Base-by-base conservation (phyloP, 2,329 filamentous ascomycete species). In the Lasiodiplodia gonubiensis region DNA sequence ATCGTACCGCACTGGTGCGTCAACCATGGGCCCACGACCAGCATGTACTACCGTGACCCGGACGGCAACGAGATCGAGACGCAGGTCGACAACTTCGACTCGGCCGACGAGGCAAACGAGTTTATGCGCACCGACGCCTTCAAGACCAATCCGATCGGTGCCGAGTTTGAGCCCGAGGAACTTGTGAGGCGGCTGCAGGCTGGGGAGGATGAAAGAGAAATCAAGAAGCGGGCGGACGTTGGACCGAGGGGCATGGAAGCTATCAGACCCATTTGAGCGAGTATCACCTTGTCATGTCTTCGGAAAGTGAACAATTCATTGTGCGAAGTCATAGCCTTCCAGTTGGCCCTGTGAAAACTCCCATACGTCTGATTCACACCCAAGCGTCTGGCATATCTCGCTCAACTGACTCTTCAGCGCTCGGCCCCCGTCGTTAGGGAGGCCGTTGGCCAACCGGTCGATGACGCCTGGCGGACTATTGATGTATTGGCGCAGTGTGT, bases 1-100 rank as follows among this genome's bases (percentile, higher is more conserved):
- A 79, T 83, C 46, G n/a, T 71, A 37, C 83, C 84, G 0, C 42
- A 74, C 7, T 83, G 81, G 80, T 78, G 73, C 67, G 75, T 83
- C 30, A 83, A 85, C 70, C 83, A 86, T 70, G 83, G 84, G 3
- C 76, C 78, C 2, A 85, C 80, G 1, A 82, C 77, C 0, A 80
- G 77, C 69, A 80, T 85, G 53, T 85, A 85, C 71, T 85, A 85
- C 70, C 66, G 69, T 8, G 83, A 85, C 70, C 83, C 82, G 7
- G 82, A 85, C 70, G 81, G 82, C 10, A 85, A 84, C 71, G 69
- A 74, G 70, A 64, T 85, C 35, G 84, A 85, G 74, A 79, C 77
- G 4, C 82, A 84, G 70, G 55, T 59, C 14, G 55, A 59, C 37
- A 70, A 68, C 35, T 72, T 71, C 53, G 68, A 70, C 5, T 66